Conservation (phyloP, 768 basidiomycete species). For the Chalciporus pseudorubinellus region DNA sequence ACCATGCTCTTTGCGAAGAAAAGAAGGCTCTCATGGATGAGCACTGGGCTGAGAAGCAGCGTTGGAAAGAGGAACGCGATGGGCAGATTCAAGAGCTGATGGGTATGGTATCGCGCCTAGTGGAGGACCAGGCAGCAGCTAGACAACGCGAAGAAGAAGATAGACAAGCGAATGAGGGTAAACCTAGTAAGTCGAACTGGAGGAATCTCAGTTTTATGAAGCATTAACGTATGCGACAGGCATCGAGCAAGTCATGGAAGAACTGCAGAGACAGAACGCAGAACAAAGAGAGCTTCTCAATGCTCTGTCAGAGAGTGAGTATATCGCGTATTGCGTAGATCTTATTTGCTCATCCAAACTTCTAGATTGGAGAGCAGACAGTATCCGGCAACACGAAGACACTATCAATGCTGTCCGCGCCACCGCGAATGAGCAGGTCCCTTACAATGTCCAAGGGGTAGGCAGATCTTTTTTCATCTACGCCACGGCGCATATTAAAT, state of each 20-base stretch:
- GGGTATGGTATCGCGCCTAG: slow-evolving; percentile 59
- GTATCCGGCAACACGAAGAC: slow-evolving; percentile 60
- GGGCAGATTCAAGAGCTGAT: slow-evolving; percentile 52
- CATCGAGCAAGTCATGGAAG: slow-evolving; percentile 58
- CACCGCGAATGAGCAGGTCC: slow-evolving; percentile 73
- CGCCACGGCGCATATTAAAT: slow-evolving; percentile 1
- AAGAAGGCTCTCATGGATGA: slow-evolving; percentile 62
- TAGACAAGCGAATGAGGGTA: slow-evolving; percentile 48
- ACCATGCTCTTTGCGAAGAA: slow-evolving; percentile 53
- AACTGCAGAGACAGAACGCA: slow-evolving; percentile 54
- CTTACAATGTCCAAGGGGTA: slow-evolving; percentile 83
- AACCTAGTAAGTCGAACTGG: slow-evolving; percentile 48
- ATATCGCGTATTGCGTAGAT: neutral
- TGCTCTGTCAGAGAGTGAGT: slow-evolving; percentile 55
- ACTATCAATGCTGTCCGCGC: slow-evolving; percentile 64
- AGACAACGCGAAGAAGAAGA: slow-evolving; percentile 52
- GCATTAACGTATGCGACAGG: slow-evolving; percentile 36
- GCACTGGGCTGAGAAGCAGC: slow-evolving; percentile 61
- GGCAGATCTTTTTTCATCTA: slow-evolving; percentile 22
- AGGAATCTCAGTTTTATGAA: neutral
- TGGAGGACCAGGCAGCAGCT: slow-evolving; percentile 54
- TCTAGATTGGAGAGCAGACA: slow-evolving; percentile 68
- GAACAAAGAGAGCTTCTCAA: slow-evolving; percentile 58
- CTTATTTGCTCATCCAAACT: slow-evolving; percentile 10
- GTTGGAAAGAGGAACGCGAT: slow-evolving; percentile 58